Conservation (phyloP, 1,284 basidiomycete genomes). For the Takashimella tepidaria region DNA sequence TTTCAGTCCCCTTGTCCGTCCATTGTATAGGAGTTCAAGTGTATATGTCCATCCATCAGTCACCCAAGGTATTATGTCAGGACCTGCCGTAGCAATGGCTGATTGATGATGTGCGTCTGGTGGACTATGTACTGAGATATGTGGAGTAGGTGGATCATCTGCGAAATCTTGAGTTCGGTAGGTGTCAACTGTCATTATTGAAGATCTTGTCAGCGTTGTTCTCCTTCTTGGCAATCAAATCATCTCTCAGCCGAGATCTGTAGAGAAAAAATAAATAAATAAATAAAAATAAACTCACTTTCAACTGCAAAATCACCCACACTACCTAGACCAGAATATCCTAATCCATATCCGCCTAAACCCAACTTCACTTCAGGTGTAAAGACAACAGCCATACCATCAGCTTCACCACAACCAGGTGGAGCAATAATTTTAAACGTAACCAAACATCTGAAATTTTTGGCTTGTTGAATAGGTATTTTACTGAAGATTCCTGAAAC, state of each 20-base stretch:
- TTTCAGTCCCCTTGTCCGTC: conserved; percentile 5
- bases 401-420: conserved; percentile 24
- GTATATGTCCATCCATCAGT: conserved; percentile 25
- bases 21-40: conserved; percentile 24
- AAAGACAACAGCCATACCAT: conserved; percentile 37
- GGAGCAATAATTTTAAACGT: conserved; percentile 29
- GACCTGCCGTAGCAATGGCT: conserved; percentile 26
- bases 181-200: conserved; percentile 22
- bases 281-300: conserved; percentile 19
- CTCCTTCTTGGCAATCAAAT: too few species aligned
- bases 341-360: conserved; percentile 35
- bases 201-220: too few species aligned
- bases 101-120: conserved; percentile 37
- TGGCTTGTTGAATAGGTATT: conserved; percentile 5
- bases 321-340: conserved; percentile 34
- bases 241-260: background rate
- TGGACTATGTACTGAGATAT: conserved; percentile 42
- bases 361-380: conserved; percentile 18
- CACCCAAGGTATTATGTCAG: conserved; percentile 25
- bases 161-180: conserved; percentile 30
- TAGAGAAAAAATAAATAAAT: background rate
- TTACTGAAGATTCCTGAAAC: conserved; percentile 26
- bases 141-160: conserved; percentile 38
- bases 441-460: conserved; percentile 15
- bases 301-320: conserved; percentile 39